These are phyloP conservation scores for Fomitopsis palustris DNA, from an alignment of 1,284 basidiomycete genomes.

Conservation along the genomic window DNA sequence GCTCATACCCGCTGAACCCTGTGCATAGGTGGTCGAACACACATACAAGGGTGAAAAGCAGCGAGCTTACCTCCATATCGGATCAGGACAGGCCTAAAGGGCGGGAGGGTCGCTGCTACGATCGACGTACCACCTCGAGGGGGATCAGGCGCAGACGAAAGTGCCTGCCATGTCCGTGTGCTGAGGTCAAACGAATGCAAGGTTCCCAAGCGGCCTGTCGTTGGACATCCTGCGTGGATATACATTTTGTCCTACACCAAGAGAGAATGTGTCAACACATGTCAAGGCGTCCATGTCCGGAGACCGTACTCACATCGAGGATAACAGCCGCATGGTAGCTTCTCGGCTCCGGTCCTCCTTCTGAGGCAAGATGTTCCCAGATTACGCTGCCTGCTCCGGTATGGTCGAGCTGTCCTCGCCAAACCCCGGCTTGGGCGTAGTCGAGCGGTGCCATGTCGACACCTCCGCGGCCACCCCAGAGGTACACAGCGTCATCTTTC, in stretches of 20 bases:
- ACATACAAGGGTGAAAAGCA: neutral
- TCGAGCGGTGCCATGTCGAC: conserved; percentile 34
- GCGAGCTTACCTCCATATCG: conserved; percentile 18
- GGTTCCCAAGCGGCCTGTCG: conserved; percentile 29
- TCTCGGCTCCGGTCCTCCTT: conserved; percentile 22
- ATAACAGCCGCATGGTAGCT: conserved; percentile 29
- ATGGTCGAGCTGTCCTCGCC: conserved; percentile 14
- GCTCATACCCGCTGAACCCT: conserved; percentile 32
- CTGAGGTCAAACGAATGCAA: conserved; percentile 35
- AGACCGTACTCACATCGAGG: conserved; percentile 14
- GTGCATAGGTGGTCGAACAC: neutral
- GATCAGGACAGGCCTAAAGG: conserved; percentile 9
- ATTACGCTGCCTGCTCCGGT: neutral
- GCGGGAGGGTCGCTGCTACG: conserved; percentile 13
- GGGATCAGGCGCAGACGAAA: conserved; percentile 35
- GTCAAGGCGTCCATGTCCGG: neutral
- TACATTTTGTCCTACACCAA: conserved; percentile 32
- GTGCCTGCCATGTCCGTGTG: conserved; percentile 28
- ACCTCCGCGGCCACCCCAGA: conserved; percentile 44
- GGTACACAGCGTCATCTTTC: conserved; percentile 27
- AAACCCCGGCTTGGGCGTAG: conserved; percentile 28
- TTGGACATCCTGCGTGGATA: conserved; percentile 41
- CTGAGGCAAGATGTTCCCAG: neutral
- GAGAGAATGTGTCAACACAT: neutral
- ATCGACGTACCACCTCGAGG: conserved; percentile 35